A percentile compares a stretch with the other conserved stretches of the same genome.
Evolutionary conservation across 2,329 filamentous ascomycete species (phyloP).

Genomic region (Scytalidium sp.): DNA sequence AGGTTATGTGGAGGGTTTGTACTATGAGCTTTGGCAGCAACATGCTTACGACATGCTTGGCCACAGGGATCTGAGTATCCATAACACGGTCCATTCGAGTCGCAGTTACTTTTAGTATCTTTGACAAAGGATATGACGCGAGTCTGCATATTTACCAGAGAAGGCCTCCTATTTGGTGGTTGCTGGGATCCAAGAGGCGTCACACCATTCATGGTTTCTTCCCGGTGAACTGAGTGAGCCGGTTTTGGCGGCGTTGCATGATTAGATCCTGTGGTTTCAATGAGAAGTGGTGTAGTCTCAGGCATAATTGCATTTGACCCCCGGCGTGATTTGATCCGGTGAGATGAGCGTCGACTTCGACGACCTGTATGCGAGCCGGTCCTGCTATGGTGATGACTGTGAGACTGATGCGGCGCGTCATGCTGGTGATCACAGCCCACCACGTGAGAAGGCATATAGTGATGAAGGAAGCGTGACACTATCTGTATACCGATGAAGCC

Average conservation of each 20-base stretch:
- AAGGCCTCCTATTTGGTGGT: slow-evolving; percentile 42
- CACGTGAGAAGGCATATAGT: slow-evolving; percentile 72
- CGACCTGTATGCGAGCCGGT: slow-evolving; percentile 7
- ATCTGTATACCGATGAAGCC: slow-evolving; percentile 76
- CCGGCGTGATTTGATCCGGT: neutral
- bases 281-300: slow-evolving; percentile 25
- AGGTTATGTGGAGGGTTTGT: neutral
- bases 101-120: slow-evolving; percentile 61
- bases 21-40: slow-evolving; percentile 34
- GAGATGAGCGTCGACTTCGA: slow-evolving; percentile 5
- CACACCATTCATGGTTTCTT: neutral
- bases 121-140: slow-evolving; percentile 63
- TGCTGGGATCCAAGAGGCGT: neutral
- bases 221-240: neutral
- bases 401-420: slow-evolving; percentile 42
- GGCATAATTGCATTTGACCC: slow-evolving; percentile 12
- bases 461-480: slow-evolving; percentile 69
- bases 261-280: slow-evolving; percentile 8
- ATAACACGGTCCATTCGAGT: slow-evolving; percentile 58
- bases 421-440: slow-evolving; percentile 79
- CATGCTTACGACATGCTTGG: slow-evolving; percentile 62
- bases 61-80: slow-evolving; percentile 65
- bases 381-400: slow-evolving; percentile 20
- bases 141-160: slow-evolving; percentile 51
- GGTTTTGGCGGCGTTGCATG: slow-evolving; percentile 5